Evolutionary conservation across 2,329 filamentous ascomycete genomes (phyloP).

Genomic region (Arthrobotrys entomopaga): DNA sequence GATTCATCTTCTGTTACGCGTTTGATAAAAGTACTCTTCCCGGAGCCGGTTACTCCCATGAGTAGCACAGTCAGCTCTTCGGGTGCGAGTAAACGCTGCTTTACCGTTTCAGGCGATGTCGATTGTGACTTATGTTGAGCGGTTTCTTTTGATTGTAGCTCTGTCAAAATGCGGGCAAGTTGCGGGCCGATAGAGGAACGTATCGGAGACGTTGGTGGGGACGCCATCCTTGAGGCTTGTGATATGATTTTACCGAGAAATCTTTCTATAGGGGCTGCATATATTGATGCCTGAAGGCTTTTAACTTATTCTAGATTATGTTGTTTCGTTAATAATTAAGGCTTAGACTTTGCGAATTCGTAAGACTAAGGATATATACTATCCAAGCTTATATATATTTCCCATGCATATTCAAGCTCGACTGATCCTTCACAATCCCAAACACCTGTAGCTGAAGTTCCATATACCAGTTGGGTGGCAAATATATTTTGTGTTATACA

Average conservation of each 20-base stretch:
- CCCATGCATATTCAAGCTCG: too few relatives aligned
- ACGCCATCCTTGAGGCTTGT: background rate
- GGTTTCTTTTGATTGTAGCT: constrained; percentile 1
- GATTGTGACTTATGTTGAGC: background rate
- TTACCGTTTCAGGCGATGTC: background rate
- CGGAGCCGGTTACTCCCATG: constrained; percentile 61
- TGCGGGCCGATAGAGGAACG: constrained; percentile 10
- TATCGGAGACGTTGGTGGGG: background rate
- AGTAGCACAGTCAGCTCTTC: constrained; percentile 7
- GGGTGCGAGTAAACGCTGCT: background rate
- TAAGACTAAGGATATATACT: too few relatives aligned
- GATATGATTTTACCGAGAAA: background rate
- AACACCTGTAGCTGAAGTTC: too few relatives aligned
- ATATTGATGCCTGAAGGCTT: too few relatives aligned
- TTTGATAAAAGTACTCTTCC: constrained; percentile 62
- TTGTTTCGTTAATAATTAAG: too few relatives aligned
- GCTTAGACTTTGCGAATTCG: too few relatives aligned
- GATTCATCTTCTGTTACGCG: constrained; percentile 60
- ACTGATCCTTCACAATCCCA: too few relatives aligned
- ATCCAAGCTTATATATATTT: too few relatives aligned
- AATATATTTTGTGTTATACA: too few relatives aligned
- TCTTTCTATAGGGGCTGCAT: too few relatives aligned
- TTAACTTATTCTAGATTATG: too few relatives aligned
- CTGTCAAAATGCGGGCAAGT: constrained; percentile 8
- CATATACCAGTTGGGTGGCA: too few relatives aligned